phyloP scores from a whole-genome alignment of 768 basidiomycete genomes.

The Mycena sanguinolenta region DNA sequence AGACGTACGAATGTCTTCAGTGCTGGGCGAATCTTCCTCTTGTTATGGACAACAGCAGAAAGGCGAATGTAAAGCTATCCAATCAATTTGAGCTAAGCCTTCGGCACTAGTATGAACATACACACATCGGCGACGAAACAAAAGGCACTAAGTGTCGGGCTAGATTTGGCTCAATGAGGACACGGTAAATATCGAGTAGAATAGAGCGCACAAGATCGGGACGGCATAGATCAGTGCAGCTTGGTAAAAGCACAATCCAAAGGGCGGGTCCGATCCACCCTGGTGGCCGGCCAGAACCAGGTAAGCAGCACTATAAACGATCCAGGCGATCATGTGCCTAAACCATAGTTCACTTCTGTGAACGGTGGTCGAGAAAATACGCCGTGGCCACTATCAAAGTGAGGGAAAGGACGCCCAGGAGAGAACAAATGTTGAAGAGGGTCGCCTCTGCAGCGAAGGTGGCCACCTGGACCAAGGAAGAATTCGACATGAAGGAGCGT shows the following conservation, averaged over 20 bases:
- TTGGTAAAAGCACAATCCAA: constrained; percentile 23
- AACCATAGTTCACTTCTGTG: constrained; percentile 25
- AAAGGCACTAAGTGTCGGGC: constrained; percentile 22
- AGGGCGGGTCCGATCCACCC: neutral
- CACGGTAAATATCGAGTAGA: neutral
- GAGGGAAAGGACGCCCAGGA: constrained; percentile 6
- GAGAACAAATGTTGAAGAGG: constrained; percentile 1
- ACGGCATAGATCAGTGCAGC: constrained; percentile 13
- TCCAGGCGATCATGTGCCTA: constrained; percentile 22
- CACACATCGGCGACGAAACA: constrained; percentile 21
- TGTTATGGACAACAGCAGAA: constrained; percentile 7
- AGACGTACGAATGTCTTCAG: constrained; percentile 18
- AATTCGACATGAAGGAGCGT: too few relatives aligned
- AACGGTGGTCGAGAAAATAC: constrained; percentile 9
- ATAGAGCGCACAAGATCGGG: constrained; percentile 13
- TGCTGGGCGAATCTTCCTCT: constrained; percentile 26
- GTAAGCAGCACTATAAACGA: constrained; percentile 21
- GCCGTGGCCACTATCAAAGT: constrained; percentile 19
- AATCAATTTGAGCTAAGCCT: neutral
- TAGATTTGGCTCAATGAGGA: neutral
- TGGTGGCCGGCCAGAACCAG: constrained; percentile 16
- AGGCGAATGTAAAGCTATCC: constrained; percentile 17
- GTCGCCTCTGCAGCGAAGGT: too few relatives aligned
- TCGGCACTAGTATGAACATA: neutral
- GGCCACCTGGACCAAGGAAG: too few relatives aligned